Evolutionary conservation across 768 basidiomycete species (phyloP).

Genomic region (Russula lepida): DNA sequence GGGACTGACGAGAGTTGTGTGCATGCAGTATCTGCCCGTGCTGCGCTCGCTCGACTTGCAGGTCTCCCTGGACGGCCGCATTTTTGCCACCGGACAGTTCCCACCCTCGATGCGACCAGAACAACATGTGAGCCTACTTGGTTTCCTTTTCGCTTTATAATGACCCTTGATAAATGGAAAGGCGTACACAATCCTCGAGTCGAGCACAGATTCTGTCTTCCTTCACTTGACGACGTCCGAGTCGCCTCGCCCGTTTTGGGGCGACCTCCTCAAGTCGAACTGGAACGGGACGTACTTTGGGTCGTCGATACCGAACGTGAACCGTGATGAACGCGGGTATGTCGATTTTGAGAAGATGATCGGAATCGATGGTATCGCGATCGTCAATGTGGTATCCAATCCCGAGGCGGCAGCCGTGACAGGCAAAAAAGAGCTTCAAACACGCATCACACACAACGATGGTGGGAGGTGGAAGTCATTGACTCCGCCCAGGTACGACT

Average conservation of each 20-base stretch:
- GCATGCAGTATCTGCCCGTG: slow-evolving; percentile 40
- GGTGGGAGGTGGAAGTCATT: slow-evolving; percentile 89
- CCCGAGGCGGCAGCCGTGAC: slow-evolving; percentile 63
- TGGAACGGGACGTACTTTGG: slow-evolving; percentile 98
- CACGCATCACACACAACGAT: slow-evolving; percentile 93
- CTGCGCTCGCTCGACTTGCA: slow-evolving; percentile 68
- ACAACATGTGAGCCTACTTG: slow-evolving; percentile 57
- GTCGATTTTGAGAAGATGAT: slow-evolving; percentile 99
- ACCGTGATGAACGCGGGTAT: slow-evolving; percentile 79
- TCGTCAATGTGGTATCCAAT: slow-evolving; percentile 87
- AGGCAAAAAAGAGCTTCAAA: slow-evolving; percentile 68
- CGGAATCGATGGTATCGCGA: slow-evolving; percentile 90
- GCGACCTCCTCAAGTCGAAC: slow-evolving; percentile 90
- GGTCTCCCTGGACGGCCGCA: slow-evolving; percentile 85
- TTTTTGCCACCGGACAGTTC: slow-evolving; percentile 82
- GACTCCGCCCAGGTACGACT: slow-evolving; percentile 66
- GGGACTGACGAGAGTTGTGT: not conserved
- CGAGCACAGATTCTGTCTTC: slow-evolving; percentile 88
- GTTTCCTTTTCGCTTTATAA: not conserved
- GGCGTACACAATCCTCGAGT: slow-evolving; percentile 94
- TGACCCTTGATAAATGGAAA: slow-evolving; percentile 25
- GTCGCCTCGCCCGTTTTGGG: slow-evolving; percentile 67
- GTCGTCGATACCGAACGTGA: slow-evolving; percentile 77
- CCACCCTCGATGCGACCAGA: slow-evolving; percentile 85
- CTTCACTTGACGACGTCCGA: slow-evolving; percentile 92